Evolutionary conservation across 2,329 filamentous ascomycete genomes (phyloP).

Genomic region (Ceratocystis diversiconidia): DNA sequence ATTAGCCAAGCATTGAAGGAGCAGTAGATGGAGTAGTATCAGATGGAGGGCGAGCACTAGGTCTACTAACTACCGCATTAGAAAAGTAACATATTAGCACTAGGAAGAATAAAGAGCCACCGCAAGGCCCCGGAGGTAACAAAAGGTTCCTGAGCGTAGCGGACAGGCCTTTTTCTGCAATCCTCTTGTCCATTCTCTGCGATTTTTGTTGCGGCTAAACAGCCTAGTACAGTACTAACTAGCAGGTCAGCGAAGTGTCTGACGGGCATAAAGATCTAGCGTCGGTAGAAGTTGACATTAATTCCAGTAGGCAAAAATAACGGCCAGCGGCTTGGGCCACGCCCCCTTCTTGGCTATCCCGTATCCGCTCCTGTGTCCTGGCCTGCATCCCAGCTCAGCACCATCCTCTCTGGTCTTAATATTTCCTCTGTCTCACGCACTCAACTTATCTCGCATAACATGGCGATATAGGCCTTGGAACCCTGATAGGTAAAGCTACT

Average conservation of each 20-base stretch:
- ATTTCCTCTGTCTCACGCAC: no score
- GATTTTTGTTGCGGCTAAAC: not conserved
- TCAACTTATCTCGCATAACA: no score
- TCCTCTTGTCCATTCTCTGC: not conserved
- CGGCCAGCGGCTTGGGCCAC: no score
- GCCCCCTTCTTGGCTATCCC: no score
- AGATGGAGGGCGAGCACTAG: no score
- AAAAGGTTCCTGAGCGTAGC: not conserved
- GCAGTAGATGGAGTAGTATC: not conserved
- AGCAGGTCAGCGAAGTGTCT: not conserved
- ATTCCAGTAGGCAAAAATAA: not conserved
- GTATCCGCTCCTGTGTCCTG: no score
- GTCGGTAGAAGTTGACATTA: not conserved
- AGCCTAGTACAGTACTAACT: not conserved
- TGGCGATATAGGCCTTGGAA: no score
- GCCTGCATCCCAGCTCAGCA: no score
- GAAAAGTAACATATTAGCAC: not conserved
- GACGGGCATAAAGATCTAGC: not conserved
- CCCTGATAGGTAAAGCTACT: not conserved
- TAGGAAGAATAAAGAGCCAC: not conserved
- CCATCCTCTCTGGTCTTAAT: no score
- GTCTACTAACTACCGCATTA: not conserved
- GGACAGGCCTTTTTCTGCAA: not conserved
- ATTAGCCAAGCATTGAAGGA: not conserved
- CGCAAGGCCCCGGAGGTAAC: not conserved